A percentile compares a stretch with the other conserved stretches of the same genome.
Conservation (phyloP, 1,139 yeast species). For the Yamadazyma diddensiae region DNA sequence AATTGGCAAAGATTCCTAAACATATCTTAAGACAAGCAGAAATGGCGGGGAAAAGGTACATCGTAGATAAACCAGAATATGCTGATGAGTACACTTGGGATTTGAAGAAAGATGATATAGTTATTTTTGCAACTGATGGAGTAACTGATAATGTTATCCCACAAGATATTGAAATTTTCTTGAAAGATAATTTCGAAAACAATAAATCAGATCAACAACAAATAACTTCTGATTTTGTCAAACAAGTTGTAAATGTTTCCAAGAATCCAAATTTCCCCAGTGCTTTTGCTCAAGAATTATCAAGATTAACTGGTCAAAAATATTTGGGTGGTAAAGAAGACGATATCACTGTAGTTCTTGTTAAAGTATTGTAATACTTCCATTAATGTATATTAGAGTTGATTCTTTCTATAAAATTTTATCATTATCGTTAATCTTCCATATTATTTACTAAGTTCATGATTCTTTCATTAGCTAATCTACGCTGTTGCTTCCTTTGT, state of each 20-base stretch:
- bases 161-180: constrained; percentile 65
- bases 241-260: constrained; percentile 66
- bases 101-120: constrained; percentile 65
- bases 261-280: constrained; percentile 73
- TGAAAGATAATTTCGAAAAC: constrained; percentile 41
- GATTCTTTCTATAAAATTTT: constrained; percentile 1
- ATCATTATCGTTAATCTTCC: constrained; percentile 19
- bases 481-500: constrained; percentile 31
- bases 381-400: constrained; percentile 4
- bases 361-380: constrained; percentile 43
- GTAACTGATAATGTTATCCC: constrained; percentile 81
- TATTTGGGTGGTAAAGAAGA: constrained; percentile 94
- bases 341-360: constrained; percentile 81
- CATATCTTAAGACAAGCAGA: constrained; percentile 56
- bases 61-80: constrained; percentile 53
- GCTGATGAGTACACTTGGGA: constrained; percentile 51
- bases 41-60: constrained; percentile 55
- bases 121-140: constrained; percentile 91
- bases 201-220: constrained; percentile 21
- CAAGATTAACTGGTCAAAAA: constrained; percentile 62
- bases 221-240: constrained; percentile 59
- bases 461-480: constrained; percentile 37
- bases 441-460: constrained; percentile 41
- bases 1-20: constrained; percentile 79
- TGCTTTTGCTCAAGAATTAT: constrained; percentile 82